Conservation (phyloP, 2,329 filamentous ascomycete genomes). For the Onygena corvina region DNA sequence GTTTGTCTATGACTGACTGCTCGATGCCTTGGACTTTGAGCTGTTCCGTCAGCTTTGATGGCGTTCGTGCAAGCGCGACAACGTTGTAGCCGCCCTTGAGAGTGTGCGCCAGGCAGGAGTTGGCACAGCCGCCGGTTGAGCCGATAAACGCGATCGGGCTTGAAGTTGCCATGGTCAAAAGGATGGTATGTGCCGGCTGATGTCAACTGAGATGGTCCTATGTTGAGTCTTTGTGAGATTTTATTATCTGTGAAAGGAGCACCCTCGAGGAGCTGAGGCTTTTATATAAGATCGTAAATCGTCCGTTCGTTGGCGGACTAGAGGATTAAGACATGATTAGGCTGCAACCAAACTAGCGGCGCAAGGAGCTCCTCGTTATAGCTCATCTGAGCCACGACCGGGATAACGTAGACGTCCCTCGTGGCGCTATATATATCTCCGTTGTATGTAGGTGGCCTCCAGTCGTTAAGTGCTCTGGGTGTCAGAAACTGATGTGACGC, state of each 20-base stretch:
- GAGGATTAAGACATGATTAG: background rate
- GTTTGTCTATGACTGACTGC: conserved; percentile 22
- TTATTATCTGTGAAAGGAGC: too few relatives aligned
- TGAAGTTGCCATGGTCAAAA: background rate
- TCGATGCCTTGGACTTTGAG: conserved; percentile 34
- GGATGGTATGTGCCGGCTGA: too few relatives aligned
- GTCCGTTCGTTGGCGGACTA: conserved; percentile 1
- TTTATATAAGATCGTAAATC: background rate
- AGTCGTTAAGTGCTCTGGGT: too few relatives aligned
- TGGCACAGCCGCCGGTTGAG: conserved; percentile 40
- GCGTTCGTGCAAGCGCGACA: conserved; percentile 40
- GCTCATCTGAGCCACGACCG: background rate
- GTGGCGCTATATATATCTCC: background rate
- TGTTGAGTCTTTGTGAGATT: background rate
- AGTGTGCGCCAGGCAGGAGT: conserved; percentile 34
- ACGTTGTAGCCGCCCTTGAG: conserved; percentile 36
- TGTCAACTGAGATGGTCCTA: background rate
- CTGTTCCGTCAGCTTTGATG: conserved; percentile 37
- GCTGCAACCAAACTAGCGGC: too few relatives aligned
- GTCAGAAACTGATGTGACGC: background rate
- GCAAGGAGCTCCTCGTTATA: background rate
- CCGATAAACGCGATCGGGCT: conserved; percentile 40
- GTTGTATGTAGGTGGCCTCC: too few relatives aligned
- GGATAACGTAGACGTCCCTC: background rate
- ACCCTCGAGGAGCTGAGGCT: background rate